These are phyloP conservation scores for Aspergillus kassunensis DNA, from an alignment of 495 filamentous ascomycete species.

Conservation along the genomic window DNA sequence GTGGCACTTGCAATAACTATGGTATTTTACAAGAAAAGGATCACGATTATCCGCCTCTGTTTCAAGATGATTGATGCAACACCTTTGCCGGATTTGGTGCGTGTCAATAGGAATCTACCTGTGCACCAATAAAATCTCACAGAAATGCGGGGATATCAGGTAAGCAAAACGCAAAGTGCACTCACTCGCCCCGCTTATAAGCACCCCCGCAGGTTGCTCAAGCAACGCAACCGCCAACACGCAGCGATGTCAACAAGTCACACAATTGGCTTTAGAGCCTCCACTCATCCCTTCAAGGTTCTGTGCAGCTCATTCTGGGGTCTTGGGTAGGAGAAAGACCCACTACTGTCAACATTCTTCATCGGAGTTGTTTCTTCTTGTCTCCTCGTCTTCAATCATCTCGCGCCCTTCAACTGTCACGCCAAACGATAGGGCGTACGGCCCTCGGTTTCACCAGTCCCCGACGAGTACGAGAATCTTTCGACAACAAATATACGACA, in stretches of 20 bases:
- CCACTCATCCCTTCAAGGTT: slow-evolving; percentile 12
- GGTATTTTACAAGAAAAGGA: too few relatives aligned
- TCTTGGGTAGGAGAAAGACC: slow-evolving; percentile 12
- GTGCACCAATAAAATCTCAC: neutral
- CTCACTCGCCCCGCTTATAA: slow-evolving; percentile 2
- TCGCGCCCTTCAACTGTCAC: slow-evolving; percentile 7
- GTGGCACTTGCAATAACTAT: too few relatives aligned
- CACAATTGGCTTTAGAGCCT: slow-evolving; percentile 13
- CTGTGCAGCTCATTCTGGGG: slow-evolving; percentile 15
- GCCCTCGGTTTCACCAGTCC: slow-evolving; percentile 15
- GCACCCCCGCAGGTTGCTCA: slow-evolving; percentile 25
- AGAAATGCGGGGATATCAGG: neutral
- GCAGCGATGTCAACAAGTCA: slow-evolving; percentile 32
- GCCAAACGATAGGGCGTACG: slow-evolving; percentile 19
- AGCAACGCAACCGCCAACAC: slow-evolving; percentile 36
- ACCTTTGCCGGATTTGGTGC: neutral
- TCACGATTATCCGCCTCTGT: too few relatives aligned
- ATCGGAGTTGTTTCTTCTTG: slow-evolving; percentile 2
- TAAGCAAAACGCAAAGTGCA: neutral
- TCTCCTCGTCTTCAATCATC: slow-evolving; percentile 12
- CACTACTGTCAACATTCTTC: slow-evolving; percentile 26
- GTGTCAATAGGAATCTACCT: neutral
- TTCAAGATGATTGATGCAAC: neutral
- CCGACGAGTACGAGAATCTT: slow-evolving; percentile 3
- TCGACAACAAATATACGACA: slow-evolving; percentile 16